A percentile compares a stretch with the other conserved stretches of the same genome.
Evolutionary conservation across 2,329 filamentous ascomycete species (phyloP).

Genomic region (Westerdykella ornata): DNA sequence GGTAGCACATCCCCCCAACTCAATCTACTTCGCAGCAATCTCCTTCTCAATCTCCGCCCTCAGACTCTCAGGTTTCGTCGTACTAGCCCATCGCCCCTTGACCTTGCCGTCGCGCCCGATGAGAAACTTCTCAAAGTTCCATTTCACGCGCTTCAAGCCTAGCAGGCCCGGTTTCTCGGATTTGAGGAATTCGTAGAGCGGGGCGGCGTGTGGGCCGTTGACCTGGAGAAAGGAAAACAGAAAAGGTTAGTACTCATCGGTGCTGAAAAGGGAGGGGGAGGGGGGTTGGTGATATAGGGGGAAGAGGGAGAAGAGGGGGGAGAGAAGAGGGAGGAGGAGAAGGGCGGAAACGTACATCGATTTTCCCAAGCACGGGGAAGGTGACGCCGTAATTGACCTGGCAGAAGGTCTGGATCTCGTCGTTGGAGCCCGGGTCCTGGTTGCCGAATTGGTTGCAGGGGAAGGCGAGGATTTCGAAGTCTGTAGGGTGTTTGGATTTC

Average conservation of each 20-base stretch:
- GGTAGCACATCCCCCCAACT: background rate
- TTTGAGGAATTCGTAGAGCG: slow-evolving; percentile 72
- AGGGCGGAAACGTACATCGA: slow-evolving; percentile 59
- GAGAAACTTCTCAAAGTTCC: slow-evolving; percentile 99
- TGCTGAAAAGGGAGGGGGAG: too few relatives aligned
- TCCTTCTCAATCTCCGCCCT: slow-evolving; percentile 70
- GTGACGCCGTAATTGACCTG: slow-evolving; percentile 88
- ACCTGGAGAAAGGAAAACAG: slow-evolving; percentile 12
- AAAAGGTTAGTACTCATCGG: background rate
- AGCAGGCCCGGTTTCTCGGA: slow-evolving; percentile 69
- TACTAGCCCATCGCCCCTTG: slow-evolving; percentile 78
- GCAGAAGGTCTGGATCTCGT: slow-evolving; percentile 65
- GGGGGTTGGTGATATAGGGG: too few relatives aligned
- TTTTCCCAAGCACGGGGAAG: slow-evolving; percentile 88
- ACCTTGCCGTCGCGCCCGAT: slow-evolving; percentile 80
- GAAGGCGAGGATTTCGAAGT: slow-evolving; percentile 88
- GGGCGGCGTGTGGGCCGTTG: slow-evolving; percentile 75
- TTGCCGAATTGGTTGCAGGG: slow-evolving; percentile 95
- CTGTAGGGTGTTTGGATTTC: slow-evolving; percentile 60
- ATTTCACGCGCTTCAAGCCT: slow-evolving; percentile 89
- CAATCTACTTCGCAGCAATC: slow-evolving; percentile 39
- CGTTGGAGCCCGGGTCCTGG: slow-evolving; percentile 74
- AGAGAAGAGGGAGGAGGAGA: background rate
- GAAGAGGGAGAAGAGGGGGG: background rate
- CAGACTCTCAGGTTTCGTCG: slow-evolving; percentile 75